A percentile compares a stretch with the other conserved stretches of the same genome.
Evolutionary conservation across 148 eudicot species (phyloP).

Genomic region (Camellia japonica): DNA sequence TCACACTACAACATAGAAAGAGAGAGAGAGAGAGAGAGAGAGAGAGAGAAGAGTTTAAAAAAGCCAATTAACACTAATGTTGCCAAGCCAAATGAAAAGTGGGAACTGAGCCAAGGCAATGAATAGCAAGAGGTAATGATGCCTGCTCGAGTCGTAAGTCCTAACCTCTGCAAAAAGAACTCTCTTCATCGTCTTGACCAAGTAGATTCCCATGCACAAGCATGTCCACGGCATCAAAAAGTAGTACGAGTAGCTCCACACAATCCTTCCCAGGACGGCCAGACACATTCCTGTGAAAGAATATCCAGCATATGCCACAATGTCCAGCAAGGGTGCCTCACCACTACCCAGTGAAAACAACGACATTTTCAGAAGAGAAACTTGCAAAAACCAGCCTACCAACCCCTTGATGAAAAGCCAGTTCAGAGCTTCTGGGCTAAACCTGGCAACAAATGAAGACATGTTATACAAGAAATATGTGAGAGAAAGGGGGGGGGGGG

Average conservation of each 20-base stretch:
- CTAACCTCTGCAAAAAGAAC: slow-evolving; percentile 75
- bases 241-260: slow-evolving; percentile 58
- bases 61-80: slow-evolving; percentile 42
- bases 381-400: slow-evolving; percentile 45
- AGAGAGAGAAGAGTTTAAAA: not conserved
- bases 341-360: slow-evolving; percentile 60
- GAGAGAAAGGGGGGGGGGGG: not conserved
- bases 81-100: slow-evolving; percentile 74
- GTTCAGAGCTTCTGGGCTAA: slow-evolving; percentile 33
- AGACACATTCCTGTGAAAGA: slow-evolving; percentile 58
- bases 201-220: slow-evolving; percentile 64
- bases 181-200: slow-evolving; percentile 72
- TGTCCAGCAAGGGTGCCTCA: slow-evolving; percentile 64
- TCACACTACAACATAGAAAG: not conserved
- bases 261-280: slow-evolving; percentile 50
- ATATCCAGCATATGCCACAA: slow-evolving; percentile 74
- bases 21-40: no score
- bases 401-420: slow-evolving; percentile 32
- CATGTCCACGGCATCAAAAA: slow-evolving; percentile 55
- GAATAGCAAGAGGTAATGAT: slow-evolving; percentile 62
- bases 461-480: not conserved
- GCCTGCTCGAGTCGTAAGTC: slow-evolving; percentile 63
- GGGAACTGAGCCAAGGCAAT: slow-evolving; percentile 78
- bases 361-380: slow-evolving; percentile 62
- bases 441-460: slow-evolving; percentile 16